These are phyloP conservation scores for Entrophospora sp. DNA, from an alignment of 192 early-diverging fungal species.

Conservation along the genomic window DNA sequence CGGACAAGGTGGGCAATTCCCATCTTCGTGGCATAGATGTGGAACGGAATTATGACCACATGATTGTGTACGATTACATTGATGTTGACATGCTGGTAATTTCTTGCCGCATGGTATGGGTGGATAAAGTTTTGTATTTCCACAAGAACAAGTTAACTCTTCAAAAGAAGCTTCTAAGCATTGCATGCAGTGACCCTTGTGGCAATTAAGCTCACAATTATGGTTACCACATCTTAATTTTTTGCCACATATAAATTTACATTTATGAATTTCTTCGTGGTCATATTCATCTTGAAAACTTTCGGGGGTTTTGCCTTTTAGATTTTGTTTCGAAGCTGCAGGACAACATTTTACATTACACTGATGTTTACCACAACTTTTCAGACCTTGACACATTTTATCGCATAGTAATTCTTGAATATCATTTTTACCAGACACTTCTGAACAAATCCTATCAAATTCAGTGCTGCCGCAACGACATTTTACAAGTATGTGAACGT, in stretches of 20 bases:
- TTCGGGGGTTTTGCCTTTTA: conserved; percentile 21
- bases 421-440: conserved; percentile 31
- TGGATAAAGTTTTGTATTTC: conserved; percentile 66
- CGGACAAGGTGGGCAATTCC: conserved; percentile 87
- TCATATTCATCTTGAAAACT: conserved; percentile 25
- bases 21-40: conserved; percentile 83
- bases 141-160: conserved; percentile 81
- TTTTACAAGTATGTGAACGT: conserved; percentile 33
- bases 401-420: conserved; percentile 53
- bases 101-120: conserved; percentile 80
- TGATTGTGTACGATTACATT: conserved; percentile 56
- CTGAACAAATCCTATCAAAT: conserved; percentile 37
- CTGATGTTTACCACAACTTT: conserved; percentile 64
- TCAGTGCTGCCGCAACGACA: conserved; percentile 58
- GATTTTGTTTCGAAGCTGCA: conserved; percentile 25
- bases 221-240: conserved; percentile 76
- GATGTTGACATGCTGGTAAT: conserved; percentile 63
- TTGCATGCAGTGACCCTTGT: conserved; percentile 65
- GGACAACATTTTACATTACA: conserved; percentile 62
- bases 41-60: conserved; percentile 73
- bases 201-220: conserved; percentile 65
- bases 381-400: conserved; percentile 48
- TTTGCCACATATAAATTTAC: conserved; percentile 61
- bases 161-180: conserved; percentile 75
- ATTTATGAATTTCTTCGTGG: conserved; percentile 53